Base-by-base conservation (phyloP, 1,284 basidiomycete species). In the Cutaneotrichosporon sp. region DNA sequence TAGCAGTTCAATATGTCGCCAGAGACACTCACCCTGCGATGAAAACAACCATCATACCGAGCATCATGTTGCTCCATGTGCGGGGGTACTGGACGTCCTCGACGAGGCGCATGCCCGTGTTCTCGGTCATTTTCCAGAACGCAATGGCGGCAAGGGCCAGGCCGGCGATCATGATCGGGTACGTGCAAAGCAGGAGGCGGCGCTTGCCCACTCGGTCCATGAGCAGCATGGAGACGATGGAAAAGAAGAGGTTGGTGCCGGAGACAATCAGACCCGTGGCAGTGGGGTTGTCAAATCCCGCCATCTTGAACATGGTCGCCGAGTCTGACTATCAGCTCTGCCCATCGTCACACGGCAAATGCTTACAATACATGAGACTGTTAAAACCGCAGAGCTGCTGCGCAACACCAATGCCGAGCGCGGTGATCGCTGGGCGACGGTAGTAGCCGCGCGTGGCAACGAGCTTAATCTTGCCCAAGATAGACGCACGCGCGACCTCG, bases 361-460 rank as follows among this genome's bases (percentile, higher is more conserved):
- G 10, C 26, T 30, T 10, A 30, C 26, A 82, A 71, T 55, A 45
- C 60, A 55, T 72, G 14, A 76, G 54, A 3, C 65, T 67, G 58
- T 77, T 77, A 65, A 75, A 76, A 8, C 76, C 76, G 26, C 63
- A 70, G 0, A 74, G 62, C 47, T 76, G 76, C 65, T 89, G 87
- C 74, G 85, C 87, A 45, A 63, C 59, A 22, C 63, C 63, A 38
- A 68, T 56, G 43, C 67, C 67, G n/a, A 62, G 53, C 12, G 44
- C 79, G 80, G 44, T 73, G 85, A 86, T 83, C 42, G 87, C 77
- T 7, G 86, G 85, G 41, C 85, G 78, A 35, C 85, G 79, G 62
- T 87, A 86, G n/a, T 80, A 71, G 0, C 81, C 79, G 30, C 81
- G 71, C 39, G 78, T 72, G 22, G 85, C 47, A 69, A 87, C 81